Conservation (phyloP, 1,284 basidiomycete genomes). For the Somion occarium region DNA sequence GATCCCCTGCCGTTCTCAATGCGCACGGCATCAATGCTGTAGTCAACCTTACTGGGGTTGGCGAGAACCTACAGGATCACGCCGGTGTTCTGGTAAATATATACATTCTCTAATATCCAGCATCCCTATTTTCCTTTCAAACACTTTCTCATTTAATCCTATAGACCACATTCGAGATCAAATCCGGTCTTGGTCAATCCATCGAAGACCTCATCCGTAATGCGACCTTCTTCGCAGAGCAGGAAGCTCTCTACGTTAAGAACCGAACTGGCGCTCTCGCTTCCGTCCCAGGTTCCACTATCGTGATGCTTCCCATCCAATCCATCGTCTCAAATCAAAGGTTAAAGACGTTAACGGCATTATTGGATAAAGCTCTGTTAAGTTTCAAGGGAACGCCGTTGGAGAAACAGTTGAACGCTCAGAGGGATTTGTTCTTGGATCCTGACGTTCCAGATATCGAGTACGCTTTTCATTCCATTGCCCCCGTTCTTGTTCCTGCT, state of each 20-base stretch:
- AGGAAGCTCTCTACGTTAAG: background rate
- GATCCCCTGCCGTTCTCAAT: slow-evolving; percentile 31
- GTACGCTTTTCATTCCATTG: slow-evolving; percentile 8
- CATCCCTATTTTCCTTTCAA: no score
- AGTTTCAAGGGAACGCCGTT: slow-evolving; percentile 10
- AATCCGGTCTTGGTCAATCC: background rate
- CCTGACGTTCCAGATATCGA: slow-evolving; percentile 10
- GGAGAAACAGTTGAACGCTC: slow-evolving; percentile 15
- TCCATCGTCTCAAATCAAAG: background rate
- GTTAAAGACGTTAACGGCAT: background rate
- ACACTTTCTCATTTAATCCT: no score
- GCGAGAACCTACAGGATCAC: slow-evolving; percentile 48
- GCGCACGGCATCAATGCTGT: slow-evolving; percentile 29
- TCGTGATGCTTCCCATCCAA: slow-evolving; percentile 2
- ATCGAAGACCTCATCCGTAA: slow-evolving; percentile 2
- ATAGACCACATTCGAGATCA: slow-evolving; percentile 1
- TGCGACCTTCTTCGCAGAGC: slow-evolving; percentile 3
- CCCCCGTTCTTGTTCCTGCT: no score
- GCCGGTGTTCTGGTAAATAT: slow-evolving; percentile 13
- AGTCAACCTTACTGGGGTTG: slow-evolving; percentile 39
- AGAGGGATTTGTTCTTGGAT: slow-evolving; percentile 11
- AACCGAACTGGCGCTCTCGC: slow-evolving; percentile 5
- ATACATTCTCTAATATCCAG: slow-evolving; percentile 22
- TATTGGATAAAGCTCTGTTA: background rate
- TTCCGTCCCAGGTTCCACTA: slow-evolving; percentile 10